Evolutionary conservation across 164 flowering plant species (phyloP).

Genomic region (Annona cherimola): DNA sequence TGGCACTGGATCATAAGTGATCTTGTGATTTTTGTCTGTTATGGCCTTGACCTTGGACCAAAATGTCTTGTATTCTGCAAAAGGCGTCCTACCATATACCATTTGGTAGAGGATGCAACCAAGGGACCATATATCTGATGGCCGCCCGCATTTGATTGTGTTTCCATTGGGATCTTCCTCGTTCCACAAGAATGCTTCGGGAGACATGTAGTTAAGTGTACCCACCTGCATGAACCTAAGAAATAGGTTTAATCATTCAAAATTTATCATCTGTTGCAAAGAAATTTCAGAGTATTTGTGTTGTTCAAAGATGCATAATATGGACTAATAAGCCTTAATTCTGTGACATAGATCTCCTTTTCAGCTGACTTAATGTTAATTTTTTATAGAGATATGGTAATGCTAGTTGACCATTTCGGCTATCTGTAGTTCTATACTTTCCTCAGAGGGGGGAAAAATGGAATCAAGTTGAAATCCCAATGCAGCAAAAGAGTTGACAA

Average conservation of each 20-base stretch:
- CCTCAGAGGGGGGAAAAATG: neutral
- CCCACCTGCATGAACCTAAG: slow-evolving; percentile 60
- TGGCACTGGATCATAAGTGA: slow-evolving; percentile 59
- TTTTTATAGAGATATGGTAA: neutral
- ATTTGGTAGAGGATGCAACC: slow-evolving; percentile 97
- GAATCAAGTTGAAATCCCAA: neutral
- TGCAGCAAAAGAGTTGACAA: neutral
- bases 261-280: neutral
- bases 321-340: no score
- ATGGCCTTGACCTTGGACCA: slow-evolving; percentile 97
- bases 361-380: neutral
- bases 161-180: slow-evolving; percentile 84
- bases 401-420: neutral
- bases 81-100: slow-evolving; percentile 95
- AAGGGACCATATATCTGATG: slow-evolving; percentile 99
- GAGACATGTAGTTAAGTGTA: slow-evolving; percentile 96
- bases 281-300: neutral
- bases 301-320: neutral
- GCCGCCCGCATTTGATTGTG: slow-evolving; percentile 84
- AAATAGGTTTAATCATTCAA: neutral
- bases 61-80: slow-evolving; percentile 89
- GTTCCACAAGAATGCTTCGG: slow-evolving; percentile 97
- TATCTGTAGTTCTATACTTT: neutral
- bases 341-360: no score
- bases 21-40: slow-evolving; percentile 79